phyloP scores from a whole-genome alignment of 441 rosid species.

The Corymbia citriodora region DNA sequence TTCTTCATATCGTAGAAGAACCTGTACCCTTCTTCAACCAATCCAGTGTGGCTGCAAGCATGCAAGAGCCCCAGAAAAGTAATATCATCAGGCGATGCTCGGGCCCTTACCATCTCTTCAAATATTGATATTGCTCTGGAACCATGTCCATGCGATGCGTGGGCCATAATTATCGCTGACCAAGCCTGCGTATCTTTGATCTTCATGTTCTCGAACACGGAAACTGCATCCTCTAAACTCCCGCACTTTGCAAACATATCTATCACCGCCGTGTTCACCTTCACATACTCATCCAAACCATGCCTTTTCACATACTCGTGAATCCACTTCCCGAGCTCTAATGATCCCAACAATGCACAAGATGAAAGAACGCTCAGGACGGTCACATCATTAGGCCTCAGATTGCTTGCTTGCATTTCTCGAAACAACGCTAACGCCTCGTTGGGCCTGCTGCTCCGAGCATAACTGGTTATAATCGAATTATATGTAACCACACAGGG shows the following conservation, averaged over 20 bases:
- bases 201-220: slow-evolving; percentile 44
- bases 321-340: slow-evolving; percentile 79
- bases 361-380: slow-evolving; percentile 66
- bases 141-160: slow-evolving; percentile 68
- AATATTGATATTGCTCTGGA: slow-evolving; percentile 45
- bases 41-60: slow-evolving; percentile 79
- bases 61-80: slow-evolving; percentile 71
- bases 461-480: slow-evolving; percentile 60
- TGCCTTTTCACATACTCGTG: slow-evolving; percentile 69
- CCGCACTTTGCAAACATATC: slow-evolving; percentile 87
- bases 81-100: slow-evolving; percentile 51
- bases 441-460: slow-evolving; percentile 58
- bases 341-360: slow-evolving; percentile 65
- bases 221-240: slow-evolving; percentile 64
- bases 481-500: slow-evolving; percentile 68
- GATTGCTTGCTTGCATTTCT: slow-evolving; percentile 50
- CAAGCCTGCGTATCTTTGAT: slow-evolving; percentile 62
- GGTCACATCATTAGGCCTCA: slow-evolving; percentile 65
- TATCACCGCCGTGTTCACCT: slow-evolving; percentile 69
- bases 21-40: slow-evolving; percentile 47
- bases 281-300: slow-evolving; percentile 45
- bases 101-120: slow-evolving; percentile 43
- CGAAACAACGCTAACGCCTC: slow-evolving; percentile 70
- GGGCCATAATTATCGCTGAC: slow-evolving; percentile 80
- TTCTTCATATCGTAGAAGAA: slow-evolving; percentile 45